These are phyloP conservation scores for Diatrype stigma DNA, from an alignment of 2,329 filamentous ascomycete species.

Conservation along the genomic window DNA sequence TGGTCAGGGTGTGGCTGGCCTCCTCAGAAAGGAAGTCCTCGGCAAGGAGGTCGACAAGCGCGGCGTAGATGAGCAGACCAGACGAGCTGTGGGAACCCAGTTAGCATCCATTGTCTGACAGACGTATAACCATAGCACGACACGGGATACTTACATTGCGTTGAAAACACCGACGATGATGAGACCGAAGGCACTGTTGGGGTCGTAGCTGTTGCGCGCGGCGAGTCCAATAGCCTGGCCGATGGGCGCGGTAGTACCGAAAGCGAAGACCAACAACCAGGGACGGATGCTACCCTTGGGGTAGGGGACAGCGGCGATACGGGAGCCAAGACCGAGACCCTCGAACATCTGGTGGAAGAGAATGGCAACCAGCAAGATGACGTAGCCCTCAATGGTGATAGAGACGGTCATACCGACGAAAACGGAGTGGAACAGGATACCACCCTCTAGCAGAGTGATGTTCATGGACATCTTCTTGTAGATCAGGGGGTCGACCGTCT, in stretches of 20 bases:
- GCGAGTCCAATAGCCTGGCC: constrained; percentile 60
- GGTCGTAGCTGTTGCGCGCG: constrained; percentile 55
- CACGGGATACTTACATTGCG: constrained; percentile 48
- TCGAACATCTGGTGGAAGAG: constrained; percentile 68
- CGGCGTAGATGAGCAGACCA: constrained; percentile 58
- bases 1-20: constrained; percentile 43
- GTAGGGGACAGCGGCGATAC: constrained; percentile 64
- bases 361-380: constrained; percentile 64
- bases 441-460: constrained; percentile 70
- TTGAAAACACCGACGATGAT: constrained; percentile 64
- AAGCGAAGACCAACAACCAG: constrained; percentile 58
- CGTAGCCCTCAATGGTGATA: constrained; percentile 63
- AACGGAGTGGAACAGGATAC: constrained; percentile 74
- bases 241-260: constrained; percentile 60
- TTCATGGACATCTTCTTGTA: constrained; percentile 65
- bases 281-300: constrained; percentile 52
- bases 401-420: constrained; percentile 72
- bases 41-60: constrained; percentile 59
- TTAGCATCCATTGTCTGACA: neutral
- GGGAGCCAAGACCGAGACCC: constrained; percentile 65
- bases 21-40: constrained; percentile 63
- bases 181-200: constrained; percentile 58
- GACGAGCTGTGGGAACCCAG: constrained; percentile 41
- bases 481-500: constrained; percentile 39
- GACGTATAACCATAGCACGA: too few relatives aligned